Conservation (phyloP, 2,329 filamentous ascomycete species). For the Alternaria ethzedia region DNA sequence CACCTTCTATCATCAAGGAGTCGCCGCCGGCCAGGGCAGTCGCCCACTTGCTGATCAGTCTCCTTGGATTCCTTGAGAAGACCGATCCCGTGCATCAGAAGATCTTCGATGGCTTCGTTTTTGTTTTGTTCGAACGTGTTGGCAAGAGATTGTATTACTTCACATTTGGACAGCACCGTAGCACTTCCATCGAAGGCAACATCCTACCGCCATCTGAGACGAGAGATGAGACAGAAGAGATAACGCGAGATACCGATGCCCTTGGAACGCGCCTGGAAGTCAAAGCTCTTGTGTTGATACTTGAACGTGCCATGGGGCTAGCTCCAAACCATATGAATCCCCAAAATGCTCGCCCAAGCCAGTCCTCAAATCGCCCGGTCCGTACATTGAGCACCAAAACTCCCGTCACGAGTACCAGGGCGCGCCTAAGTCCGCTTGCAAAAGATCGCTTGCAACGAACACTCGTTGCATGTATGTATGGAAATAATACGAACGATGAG, state of each 20-base stretch:
- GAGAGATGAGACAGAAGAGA: constrained; percentile 3
- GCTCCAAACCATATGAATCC: constrained; percentile 47
- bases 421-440: constrained; percentile 44
- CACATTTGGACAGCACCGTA: constrained; percentile 46
- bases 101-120: constrained; percentile 54
- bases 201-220: constrained; percentile 24
- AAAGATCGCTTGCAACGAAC: constrained; percentile 55
- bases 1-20: constrained; percentile 22
- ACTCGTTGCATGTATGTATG: constrained; percentile 54
- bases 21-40: constrained; percentile 32
- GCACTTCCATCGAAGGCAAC: constrained; percentile 34
- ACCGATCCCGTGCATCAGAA: constrained; percentile 44
- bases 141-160: constrained; percentile 49
- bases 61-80: constrained; percentile 47
- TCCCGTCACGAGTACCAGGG: constrained; percentile 34
- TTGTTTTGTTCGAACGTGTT: constrained; percentile 48
- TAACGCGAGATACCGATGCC: constrained; percentile 27
- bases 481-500: constrained; percentile 44
- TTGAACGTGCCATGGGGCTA: constrained; percentile 49
- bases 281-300: constrained; percentile 50
- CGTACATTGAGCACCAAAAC: constrained; percentile 37
- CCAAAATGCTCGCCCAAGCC: constrained; percentile 16
- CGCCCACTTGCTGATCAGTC: constrained; percentile 45
- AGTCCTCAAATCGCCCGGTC: constrained; percentile 6
- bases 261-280: constrained; percentile 43